Evolutionary conservation across 345 rosid genomes (phyloP).

Genomic region (Citrus glauca): DNA sequence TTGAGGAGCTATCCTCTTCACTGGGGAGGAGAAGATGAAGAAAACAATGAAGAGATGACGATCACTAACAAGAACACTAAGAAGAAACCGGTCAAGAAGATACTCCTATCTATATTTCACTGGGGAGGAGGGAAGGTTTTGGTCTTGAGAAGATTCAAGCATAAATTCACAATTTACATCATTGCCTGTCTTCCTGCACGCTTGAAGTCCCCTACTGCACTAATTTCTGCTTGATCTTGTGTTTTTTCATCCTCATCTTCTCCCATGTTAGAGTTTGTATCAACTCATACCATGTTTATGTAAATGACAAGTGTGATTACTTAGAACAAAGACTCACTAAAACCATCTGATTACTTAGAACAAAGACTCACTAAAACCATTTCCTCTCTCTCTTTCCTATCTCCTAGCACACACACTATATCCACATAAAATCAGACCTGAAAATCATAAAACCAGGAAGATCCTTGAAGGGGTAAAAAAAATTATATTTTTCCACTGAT

Average conservation of each 20-base stretch:
- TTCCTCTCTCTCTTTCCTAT: background rate
- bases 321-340: background rate
- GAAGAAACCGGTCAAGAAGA: slow-evolving; percentile 37
- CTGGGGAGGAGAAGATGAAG: slow-evolving; percentile 31
- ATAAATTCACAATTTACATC: slow-evolving; percentile 30
- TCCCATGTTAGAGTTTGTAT: slow-evolving; percentile 6
- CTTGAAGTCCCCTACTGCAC: slow-evolving; percentile 23
- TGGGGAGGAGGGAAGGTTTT: slow-evolving; percentile 44
- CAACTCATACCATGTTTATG: slow-evolving; percentile 10
- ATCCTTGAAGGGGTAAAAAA: background rate
- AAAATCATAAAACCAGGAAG: background rate
- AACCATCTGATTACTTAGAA: background rate
- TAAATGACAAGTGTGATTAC: background rate
- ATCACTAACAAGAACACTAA: slow-evolving; percentile 1
- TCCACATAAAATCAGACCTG: background rate
- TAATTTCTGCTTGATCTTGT: slow-evolving; percentile 28
- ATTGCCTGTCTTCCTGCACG: slow-evolving; percentile 33
- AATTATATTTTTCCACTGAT: background rate
- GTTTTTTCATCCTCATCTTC: slow-evolving; percentile 1
- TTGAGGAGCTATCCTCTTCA: slow-evolving; percentile 61
- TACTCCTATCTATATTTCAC: slow-evolving; percentile 27
- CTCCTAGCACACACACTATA: background rate
- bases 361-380: background rate
- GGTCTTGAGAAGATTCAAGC: slow-evolving; percentile 41
- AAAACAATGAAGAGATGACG: slow-evolving; percentile 10